Conservation (phyloP, 2,329 filamentous ascomycete species). For the Talaromyces sp. region DNA sequence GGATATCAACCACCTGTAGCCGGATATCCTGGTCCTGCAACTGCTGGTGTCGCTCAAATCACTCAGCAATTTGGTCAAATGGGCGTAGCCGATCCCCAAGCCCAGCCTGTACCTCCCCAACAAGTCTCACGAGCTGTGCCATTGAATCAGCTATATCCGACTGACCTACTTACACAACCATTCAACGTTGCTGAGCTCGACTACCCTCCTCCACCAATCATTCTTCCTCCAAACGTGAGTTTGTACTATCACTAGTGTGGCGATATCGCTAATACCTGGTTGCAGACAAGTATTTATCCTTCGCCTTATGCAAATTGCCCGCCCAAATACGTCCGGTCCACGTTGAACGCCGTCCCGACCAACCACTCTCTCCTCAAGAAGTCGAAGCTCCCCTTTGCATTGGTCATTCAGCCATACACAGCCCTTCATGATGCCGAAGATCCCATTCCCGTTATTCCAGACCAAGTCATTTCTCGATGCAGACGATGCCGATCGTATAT, state of each 20-base stretch:
- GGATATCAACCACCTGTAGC: slow-evolving; percentile 67
- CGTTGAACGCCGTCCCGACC: slow-evolving; percentile 87
- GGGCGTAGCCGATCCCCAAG: slow-evolving; percentile 60
- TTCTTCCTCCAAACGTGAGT: slow-evolving; percentile 85
- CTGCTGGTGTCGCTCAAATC: slow-evolving; percentile 63
- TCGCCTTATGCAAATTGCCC: slow-evolving; percentile 89
- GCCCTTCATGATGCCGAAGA: slow-evolving; percentile 92
- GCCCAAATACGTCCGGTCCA: slow-evolving; percentile 91
- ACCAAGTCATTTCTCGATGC: slow-evolving; percentile 96
- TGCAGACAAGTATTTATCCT: slow-evolving; percentile 79
- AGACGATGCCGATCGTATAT: slow-evolving; percentile 95
- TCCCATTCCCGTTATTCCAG: slow-evolving; percentile 82
- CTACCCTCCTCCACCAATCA: slow-evolving; percentile 82
- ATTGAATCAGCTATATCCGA: slow-evolving; percentile 86
- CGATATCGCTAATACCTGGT: slow-evolving; percentile 38
- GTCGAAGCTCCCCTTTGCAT: slow-evolving; percentile 88
- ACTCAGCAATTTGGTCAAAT: slow-evolving; percentile 80
- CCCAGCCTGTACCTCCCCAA: slow-evolving; percentile 40
- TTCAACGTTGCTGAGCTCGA: slow-evolving; percentile 94
- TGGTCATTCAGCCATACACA: slow-evolving; percentile 93
- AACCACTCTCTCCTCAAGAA: slow-evolving; percentile 93
- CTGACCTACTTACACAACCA: slow-evolving; percentile 85
- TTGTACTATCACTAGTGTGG: neutral
- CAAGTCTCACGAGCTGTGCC: slow-evolving; percentile 49
- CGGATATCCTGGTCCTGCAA: slow-evolving; percentile 59